A percentile compares a stretch with the other conserved stretches of the same genome.
phyloP scores from a whole-genome alignment of 2,329 filamentous ascomycete genomes.

The Diaporthe vexans region DNA sequence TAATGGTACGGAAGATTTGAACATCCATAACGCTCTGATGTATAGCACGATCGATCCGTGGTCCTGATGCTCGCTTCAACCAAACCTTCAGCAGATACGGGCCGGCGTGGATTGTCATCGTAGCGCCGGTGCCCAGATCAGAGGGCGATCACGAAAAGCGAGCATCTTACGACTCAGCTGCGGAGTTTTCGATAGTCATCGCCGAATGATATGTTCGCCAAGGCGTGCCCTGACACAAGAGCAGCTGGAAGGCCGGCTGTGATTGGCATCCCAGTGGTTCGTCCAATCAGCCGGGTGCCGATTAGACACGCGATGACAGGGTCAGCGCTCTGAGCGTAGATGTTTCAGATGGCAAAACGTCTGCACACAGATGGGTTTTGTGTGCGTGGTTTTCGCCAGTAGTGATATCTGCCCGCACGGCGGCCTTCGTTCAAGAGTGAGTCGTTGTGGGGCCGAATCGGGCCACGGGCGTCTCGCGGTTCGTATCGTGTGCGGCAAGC shows the following conservation, averaged over 20 bases:
- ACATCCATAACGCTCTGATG: conserved; percentile 24
- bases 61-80: conserved; percentile 11
- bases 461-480: conserved; percentile 8
- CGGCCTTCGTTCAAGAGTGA: not conserved
- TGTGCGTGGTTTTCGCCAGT: conserved; percentile 8
- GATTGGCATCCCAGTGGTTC: conserved; percentile 25
- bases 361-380: not conserved
- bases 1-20: conserved; percentile 27
- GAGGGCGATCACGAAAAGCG: conserved; percentile 23
- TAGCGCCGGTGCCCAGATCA: conserved; percentile 26
- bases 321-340: conserved; percentile 5
- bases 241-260: conserved; percentile 3
- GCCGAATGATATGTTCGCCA: conserved; percentile 21
- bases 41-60: conserved; percentile 26
- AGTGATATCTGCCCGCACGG: not conserved
- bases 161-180: conserved; percentile 31
- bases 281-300: conserved; percentile 18
- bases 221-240: conserved; percentile 27
- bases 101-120: conserved; percentile 3
- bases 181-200: conserved; percentile 27
- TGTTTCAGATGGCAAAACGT: conserved; percentile 12
- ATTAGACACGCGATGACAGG: conserved; percentile 31
- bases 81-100: conserved; percentile 23
- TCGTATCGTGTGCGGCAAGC: conserved; percentile 10
- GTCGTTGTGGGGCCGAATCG: conserved; percentile 11